Percentiles rank a stretch among this genome's conserved stretches.
Evolutionary conservation across 306 rosid genomes (phyloP).

Genomic region (Vigna angularis): DNA sequence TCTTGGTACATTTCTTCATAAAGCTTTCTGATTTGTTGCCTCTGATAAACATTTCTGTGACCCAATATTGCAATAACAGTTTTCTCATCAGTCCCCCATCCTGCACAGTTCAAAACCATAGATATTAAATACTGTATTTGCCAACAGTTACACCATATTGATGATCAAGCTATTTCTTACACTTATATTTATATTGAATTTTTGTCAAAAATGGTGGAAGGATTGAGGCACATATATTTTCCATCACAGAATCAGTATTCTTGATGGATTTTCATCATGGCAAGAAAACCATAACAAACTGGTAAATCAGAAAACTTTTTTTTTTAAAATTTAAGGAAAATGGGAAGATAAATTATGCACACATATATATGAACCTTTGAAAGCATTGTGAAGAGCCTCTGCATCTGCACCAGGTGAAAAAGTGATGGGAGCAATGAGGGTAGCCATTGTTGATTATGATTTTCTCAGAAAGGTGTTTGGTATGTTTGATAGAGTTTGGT

Average conservation of each 20-base stretch:
- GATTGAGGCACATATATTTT: not conserved
- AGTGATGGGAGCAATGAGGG: constrained; percentile 47
- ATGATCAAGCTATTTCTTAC: not conserved
- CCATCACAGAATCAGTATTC: constrained; percentile 7
- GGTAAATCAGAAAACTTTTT: not conserved
- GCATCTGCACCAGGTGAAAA: constrained; percentile 66
- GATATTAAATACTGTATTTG: not conserved
- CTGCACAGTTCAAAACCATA: constrained; percentile 42
- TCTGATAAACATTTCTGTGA: constrained; percentile 72
- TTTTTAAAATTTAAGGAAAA: not conserved
- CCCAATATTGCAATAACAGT: constrained; percentile 60
- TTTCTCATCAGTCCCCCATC: constrained; percentile 92
- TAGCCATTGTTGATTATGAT: constrained; percentile 56
- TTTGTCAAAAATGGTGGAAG: not conserved
- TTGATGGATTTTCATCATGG: constrained; percentile 6
- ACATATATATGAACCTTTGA: constrained; percentile 46
- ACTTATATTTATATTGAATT: not conserved
- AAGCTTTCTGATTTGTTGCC: constrained; percentile 69
- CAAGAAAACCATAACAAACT: not conserved
- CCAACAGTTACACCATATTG: constrained; percentile 3
- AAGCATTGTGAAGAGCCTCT: constrained; percentile 62
- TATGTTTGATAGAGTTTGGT: not conserved
- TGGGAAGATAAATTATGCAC: not conserved
- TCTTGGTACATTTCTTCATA: constrained; percentile 62
- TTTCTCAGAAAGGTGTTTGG: constrained; percentile 15